Percentiles rank a stretch among this genome's conserved stretches.
phyloP scores from a whole-genome alignment of 768 basidiomycete species.

The Suillus ampliporus region DNA sequence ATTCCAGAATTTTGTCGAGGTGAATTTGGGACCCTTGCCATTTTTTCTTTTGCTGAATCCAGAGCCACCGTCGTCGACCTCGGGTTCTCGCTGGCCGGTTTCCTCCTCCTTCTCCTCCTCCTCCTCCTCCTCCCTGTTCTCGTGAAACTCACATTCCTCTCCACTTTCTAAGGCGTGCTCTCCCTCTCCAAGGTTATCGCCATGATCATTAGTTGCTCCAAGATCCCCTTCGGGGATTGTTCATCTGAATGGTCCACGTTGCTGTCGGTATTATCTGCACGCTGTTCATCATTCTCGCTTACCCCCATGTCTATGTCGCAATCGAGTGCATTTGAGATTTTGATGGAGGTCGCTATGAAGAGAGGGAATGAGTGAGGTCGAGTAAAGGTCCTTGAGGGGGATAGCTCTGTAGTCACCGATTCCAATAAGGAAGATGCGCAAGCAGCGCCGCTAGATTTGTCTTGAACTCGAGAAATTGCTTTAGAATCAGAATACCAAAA shows the following conservation, averaged over 20 bases:
- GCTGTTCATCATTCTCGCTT: background rate
- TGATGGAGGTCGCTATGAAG: background rate
- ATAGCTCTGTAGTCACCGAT: background rate
- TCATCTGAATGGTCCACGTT: background rate
- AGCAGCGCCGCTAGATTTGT: background rate
- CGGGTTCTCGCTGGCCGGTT: background rate
- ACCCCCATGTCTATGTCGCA: background rate
- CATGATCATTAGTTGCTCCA: background rate
- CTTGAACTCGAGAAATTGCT: background rate
- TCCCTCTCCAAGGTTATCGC: background rate
- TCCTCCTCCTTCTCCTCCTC: background rate
- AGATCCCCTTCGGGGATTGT: background rate
- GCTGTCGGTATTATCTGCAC: background rate
- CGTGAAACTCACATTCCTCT: background rate
- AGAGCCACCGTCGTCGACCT: background rate
- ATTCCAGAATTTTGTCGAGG: background rate
- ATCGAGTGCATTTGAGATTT: background rate
- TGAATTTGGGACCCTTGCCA: background rate
- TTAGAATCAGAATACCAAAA: constrained; percentile 7
- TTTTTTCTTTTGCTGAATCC: background rate
- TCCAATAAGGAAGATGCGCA: background rate
- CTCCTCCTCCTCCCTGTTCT: background rate
- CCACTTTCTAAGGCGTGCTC: background rate
- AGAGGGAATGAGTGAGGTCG: background rate
- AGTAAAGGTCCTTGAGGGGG: background rate